Percentiles rank a stretch among this genome's conserved stretches.
Conservation (phyloP, 164 flowering plant species). For the Santalum album region DNA sequence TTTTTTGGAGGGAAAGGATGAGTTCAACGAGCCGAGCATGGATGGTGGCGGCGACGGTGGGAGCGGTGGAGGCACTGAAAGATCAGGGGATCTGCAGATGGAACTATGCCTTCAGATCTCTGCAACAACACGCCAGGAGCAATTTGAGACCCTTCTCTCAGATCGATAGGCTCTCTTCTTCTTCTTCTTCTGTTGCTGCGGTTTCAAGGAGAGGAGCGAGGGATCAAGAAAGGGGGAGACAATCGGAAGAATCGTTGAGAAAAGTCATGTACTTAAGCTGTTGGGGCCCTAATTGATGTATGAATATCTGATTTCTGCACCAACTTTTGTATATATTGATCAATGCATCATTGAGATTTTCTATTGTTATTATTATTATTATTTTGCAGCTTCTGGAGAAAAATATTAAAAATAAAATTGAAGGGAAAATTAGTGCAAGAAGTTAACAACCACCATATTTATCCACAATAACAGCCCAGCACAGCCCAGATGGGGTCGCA, state of each 20-base stretch:
- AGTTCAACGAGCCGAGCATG: neutral
- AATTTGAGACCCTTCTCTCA: constrained; percentile 11
- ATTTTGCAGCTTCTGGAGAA: too few relatives aligned
- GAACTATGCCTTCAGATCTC: neutral
- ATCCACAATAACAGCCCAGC: too few relatives aligned
- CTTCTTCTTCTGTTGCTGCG: constrained; percentile 1
- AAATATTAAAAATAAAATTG: too few relatives aligned
- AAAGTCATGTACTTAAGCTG: neutral
- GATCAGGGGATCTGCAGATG: constrained; percentile 9
- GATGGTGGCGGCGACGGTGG: constrained; percentile 3
- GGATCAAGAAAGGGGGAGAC: neutral
- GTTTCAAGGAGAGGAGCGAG: neutral
- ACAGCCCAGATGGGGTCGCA: too few relatives aligned
- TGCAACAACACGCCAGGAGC: constrained; percentile 15
- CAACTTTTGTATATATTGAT: too few relatives aligned
- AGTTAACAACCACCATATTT: too few relatives aligned
- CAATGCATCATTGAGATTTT: too few relatives aligned
- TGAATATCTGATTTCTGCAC: too few relatives aligned
- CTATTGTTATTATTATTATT: too few relatives aligned
- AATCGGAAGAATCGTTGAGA: neutral
- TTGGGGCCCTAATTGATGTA: constrained; percentile 1
- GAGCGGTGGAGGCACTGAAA: constrained; percentile 8
- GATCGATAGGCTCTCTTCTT: constrained; percentile 9
- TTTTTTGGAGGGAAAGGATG: neutral
- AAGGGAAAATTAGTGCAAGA: too few relatives aligned